Conservation (phyloP, 495 filamentous ascomycete species). For the Bacidia gigantensis region DNA sequence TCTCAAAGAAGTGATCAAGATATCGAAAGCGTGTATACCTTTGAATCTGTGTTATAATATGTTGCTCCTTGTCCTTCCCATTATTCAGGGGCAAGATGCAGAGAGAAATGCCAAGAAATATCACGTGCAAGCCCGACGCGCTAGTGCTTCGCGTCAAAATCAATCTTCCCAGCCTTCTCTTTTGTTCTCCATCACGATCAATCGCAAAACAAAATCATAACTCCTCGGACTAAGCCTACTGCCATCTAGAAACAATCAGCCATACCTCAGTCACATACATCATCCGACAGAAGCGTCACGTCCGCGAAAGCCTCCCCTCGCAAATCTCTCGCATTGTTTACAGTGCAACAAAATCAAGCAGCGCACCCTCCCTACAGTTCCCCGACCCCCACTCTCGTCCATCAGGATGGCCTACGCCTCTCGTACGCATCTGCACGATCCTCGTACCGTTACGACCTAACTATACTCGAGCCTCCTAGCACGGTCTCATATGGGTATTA, state of each 20-base stretch:
- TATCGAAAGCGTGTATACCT: too few species aligned
- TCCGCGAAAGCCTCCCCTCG: conserved; percentile 15
- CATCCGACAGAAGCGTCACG: neutral
- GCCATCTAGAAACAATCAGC: neutral
- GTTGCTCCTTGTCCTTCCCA: too few species aligned
- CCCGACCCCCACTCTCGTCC: conserved; percentile 47
- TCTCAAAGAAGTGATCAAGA: too few species aligned
- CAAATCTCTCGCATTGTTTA: conserved; percentile 27
- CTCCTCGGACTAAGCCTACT: too few species aligned
- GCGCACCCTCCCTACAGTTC: conserved; percentile 53
- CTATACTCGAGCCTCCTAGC: conserved; percentile 30
- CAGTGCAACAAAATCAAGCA: conserved; percentile 33
- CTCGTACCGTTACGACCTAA: conserved; percentile 4
- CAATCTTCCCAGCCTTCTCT: too few species aligned
- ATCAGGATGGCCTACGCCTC: conserved; percentile 39
- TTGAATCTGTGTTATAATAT: too few species aligned
- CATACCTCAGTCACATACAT: neutral
- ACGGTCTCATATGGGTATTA: conserved; percentile 29
- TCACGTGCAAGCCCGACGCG: too few species aligned
- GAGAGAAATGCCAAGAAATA: too few species aligned
- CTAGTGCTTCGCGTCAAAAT: too few species aligned
- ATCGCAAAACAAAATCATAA: too few species aligned
- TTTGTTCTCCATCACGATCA: too few species aligned
- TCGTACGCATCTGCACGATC: conserved; percentile 23
- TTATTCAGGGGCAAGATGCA: too few species aligned